phyloP scores from a whole-genome alignment of 2,329 filamentous ascomycete genomes.

The Phialophora macrospora region DNA sequence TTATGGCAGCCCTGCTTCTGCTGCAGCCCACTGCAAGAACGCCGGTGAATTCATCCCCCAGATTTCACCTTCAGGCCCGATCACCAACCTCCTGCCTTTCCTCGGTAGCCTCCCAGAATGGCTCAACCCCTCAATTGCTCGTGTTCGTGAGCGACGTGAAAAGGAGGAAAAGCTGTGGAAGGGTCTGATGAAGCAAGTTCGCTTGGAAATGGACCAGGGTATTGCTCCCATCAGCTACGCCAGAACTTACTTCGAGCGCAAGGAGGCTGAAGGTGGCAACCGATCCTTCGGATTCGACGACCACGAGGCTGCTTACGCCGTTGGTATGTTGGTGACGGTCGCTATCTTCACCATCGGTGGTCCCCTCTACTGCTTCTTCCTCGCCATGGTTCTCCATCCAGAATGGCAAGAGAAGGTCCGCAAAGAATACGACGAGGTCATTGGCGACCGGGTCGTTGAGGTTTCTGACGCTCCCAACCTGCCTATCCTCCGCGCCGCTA shows the following conservation, averaged over 20 bases:
- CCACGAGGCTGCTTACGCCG: conserved; percentile 40
- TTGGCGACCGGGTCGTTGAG: conserved; percentile 51
- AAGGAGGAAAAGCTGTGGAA: conserved; percentile 42
- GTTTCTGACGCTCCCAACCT: conserved; percentile 48
- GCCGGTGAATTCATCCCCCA: conserved; percentile 41
- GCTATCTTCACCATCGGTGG: conserved; percentile 41
- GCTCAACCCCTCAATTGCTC: conserved; percentile 38
- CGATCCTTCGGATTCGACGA: conserved; percentile 38
- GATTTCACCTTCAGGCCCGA: conserved; percentile 40
- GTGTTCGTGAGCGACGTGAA: conserved; percentile 39
- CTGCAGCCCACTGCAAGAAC: conserved; percentile 40
- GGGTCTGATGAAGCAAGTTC: conserved; percentile 39
- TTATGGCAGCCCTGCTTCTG: conserved; percentile 38
- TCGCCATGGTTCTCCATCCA: conserved; percentile 56
- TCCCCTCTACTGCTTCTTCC: conserved; percentile 40
- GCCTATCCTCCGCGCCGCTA: conserved; percentile 48
- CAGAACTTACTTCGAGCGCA: conserved; percentile 39
- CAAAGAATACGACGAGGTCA: conserved; percentile 53
- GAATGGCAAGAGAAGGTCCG: conserved; percentile 55
- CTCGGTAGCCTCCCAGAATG: conserved; percentile 39
- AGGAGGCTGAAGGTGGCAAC: conserved; percentile 34
- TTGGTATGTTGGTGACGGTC: conserved; percentile 40
- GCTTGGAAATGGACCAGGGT: conserved; percentile 36
- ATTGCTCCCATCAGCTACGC: conserved; percentile 39
- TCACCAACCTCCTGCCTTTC: conserved; percentile 40